Conservation (phyloP, 305 asterid genomes). For the Fraxinus nigra region DNA sequence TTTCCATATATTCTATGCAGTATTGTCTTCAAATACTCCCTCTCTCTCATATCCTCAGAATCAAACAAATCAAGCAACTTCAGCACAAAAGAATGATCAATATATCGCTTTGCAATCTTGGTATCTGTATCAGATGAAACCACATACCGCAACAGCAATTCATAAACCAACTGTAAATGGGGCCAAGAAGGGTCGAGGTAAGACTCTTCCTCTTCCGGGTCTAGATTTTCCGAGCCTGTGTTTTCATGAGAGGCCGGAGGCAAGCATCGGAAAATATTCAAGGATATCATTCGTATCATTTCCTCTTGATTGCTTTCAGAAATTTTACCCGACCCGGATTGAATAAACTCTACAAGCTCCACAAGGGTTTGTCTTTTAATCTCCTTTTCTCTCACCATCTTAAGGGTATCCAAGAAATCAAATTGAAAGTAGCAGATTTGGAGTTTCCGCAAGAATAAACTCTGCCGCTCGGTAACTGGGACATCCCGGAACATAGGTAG, state of each 20-base stretch:
- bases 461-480: slow-evolving; percentile 58
- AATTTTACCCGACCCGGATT: slow-evolving; percentile 56
- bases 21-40: slow-evolving; percentile 85
- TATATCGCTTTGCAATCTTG: slow-evolving; percentile 73
- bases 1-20: slow-evolving; percentile 85
- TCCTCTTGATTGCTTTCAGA: slow-evolving; percentile 69
- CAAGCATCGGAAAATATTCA: slow-evolving; percentile 66
- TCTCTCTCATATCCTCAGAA: slow-evolving; percentile 79
- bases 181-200: slow-evolving; percentile 79
- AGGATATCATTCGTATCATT: slow-evolving; percentile 65
- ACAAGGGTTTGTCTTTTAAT: slow-evolving; percentile 64
- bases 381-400: slow-evolving; percentile 65
- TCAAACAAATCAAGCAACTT: slow-evolving; percentile 74
- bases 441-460: slow-evolving; percentile 56
- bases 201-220: slow-evolving; percentile 73
- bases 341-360: slow-evolving; percentile 78
- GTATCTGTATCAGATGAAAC: slow-evolving; percentile 70
- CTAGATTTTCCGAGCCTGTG: slow-evolving; percentile 53
- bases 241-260: slow-evolving; percentile 68
- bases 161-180: slow-evolving; percentile 73
- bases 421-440: slow-evolving; percentile 60
- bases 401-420: slow-evolving; percentile 56
- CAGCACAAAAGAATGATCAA: slow-evolving; percentile 73
- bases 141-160: slow-evolving; percentile 68
- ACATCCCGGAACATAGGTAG: slow-evolving; percentile 75